Conservation (phyloP, 176 grass and related monocot species). For the Pontederia crassipes region DNA sequence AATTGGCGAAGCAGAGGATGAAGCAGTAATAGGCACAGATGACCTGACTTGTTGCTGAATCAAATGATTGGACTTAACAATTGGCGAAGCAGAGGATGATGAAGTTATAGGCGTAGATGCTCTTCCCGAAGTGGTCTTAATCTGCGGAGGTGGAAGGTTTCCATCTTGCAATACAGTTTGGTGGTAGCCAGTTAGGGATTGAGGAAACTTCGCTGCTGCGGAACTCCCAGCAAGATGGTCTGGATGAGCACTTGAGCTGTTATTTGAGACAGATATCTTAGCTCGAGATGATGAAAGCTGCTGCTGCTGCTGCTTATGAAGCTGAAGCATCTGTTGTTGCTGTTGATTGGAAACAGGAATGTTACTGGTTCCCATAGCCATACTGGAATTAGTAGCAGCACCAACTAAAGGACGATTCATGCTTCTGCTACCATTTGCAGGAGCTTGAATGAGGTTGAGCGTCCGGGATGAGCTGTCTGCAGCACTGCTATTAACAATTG, state of each 20-base stretch:
- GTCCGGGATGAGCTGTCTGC: constrained; percentile 56
- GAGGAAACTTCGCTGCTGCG: constrained; percentile 24
- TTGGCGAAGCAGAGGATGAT: constrained; percentile 20
- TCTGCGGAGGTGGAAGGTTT: neutral
- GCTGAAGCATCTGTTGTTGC: constrained; percentile 30
- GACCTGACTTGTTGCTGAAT: constrained; percentile 52
- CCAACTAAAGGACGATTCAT: constrained; percentile 26
- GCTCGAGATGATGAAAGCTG: constrained; percentile 55
- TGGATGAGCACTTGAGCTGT: constrained; percentile 30
- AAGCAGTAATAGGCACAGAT: constrained; percentile 18
- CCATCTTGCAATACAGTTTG: constrained; percentile 40
- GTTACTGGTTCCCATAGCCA: neutral
- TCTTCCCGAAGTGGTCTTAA: constrained; percentile 55
- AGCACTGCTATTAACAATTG: constrained; percentile 36
- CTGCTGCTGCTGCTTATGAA: constrained; percentile 13
- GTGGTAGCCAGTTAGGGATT: constrained; percentile 38
- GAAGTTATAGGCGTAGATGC: constrained; percentile 21
- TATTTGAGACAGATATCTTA: constrained; percentile 50
- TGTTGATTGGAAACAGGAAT: constrained; percentile 17
- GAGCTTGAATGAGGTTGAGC: constrained; percentile 53
- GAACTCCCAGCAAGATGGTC: constrained; percentile 22
- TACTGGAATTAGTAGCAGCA: neutral
- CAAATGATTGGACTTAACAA: constrained; percentile 48
- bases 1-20: constrained; percentile 26
- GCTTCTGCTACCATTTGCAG: constrained; percentile 35